Evolutionary conservation across 768 basidiomycete species (phyloP), one percentile per base, ranked within the genome.

Genomic region (Termitomyces sp.): DNA sequence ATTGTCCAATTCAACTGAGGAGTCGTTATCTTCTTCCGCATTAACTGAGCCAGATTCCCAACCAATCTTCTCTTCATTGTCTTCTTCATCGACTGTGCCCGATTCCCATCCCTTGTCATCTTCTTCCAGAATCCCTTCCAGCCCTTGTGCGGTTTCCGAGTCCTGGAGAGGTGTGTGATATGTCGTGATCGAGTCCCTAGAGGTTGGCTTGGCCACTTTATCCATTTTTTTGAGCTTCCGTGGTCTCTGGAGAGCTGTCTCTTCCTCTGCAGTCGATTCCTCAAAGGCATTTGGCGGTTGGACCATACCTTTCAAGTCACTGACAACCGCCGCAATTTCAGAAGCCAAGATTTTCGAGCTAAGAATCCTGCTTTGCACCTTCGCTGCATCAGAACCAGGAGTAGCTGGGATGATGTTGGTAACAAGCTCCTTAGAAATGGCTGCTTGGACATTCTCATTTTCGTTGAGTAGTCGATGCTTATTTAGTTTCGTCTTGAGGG

Each of bases 291-390:
- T 35, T 47, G 51, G 61, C n/a, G 72, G 74, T 31, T 73, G 60
- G 14, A 85, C 55, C 31, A 82, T 60, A 15, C 69, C 64, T 56
- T 73, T 74, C 5, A 93, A 67, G 49, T 76, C 73, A 10, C 75
- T 75, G 1, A 94, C 65, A 14, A 81, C 78, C 23, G 68, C 66
- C 7, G 72, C 71, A 1, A 91, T 74, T 60, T 81, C 82, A 2
- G 75, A 71, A 1, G 90, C 84, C 11, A 94, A 72, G n/a, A 76
- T 68, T 66, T 89, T 93, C 4, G 87, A 87, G 64, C 91, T 94
- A 42, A 89, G 74, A 9, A 96, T 71, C 38, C 88, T 82, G 58
- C 78, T 84, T 62, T 88, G 85, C 0, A 87, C 79, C 70, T 88
- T 90, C 2, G 77, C 79, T 28, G 71, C 63, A 14, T 73, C 66